A percentile compares a stretch with the other conserved stretches of the same genome.
Evolutionary conservation across 129 eudicot species (phyloP).

Genomic region (Saposhnikovia divaricata): DNA sequence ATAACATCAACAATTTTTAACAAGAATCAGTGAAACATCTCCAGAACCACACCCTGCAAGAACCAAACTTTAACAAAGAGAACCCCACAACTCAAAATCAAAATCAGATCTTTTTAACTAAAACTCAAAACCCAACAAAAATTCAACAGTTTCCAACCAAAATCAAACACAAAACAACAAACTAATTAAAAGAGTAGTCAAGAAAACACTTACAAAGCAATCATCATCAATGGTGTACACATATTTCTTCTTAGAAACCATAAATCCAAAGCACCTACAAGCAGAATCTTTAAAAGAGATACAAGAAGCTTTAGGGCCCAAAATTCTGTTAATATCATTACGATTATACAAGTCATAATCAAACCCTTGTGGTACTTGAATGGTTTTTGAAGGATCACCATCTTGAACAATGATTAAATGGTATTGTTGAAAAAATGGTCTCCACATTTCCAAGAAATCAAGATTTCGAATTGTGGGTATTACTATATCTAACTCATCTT

Average conservation of each 20-base stretch:
- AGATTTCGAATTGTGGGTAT: conserved; percentile 58
- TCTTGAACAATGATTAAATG: conserved; percentile 60
- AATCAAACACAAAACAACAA: neutral
- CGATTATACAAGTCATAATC: conserved; percentile 51
- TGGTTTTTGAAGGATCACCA: conserved; percentile 42
- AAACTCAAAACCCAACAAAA: neutral
- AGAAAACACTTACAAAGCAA: conserved; percentile 45
- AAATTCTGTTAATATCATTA: conserved; percentile 42
- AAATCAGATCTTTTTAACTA: neutral
- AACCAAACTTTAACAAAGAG: neutral
- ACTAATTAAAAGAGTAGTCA: neutral
- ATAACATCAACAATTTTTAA: neutral
- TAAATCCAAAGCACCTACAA: conserved; percentile 46
- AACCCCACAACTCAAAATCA: no score
- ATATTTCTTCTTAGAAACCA: conserved; percentile 51
- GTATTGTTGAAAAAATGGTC: conserved; percentile 42
- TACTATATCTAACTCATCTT: conserved; percentile 52
- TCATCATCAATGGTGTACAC: conserved; percentile 56
- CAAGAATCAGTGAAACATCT: neutral
- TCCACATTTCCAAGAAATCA: conserved; percentile 55
- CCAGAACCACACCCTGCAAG: neutral
- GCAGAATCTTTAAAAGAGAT: conserved; percentile 58
- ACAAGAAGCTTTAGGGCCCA: conserved; percentile 48
- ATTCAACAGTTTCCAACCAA: neutral
- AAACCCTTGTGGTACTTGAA: conserved; percentile 44